Evolutionary conservation across 2,329 filamentous ascomycete genomes (phyloP), one percentile per base, ranked within the genome.

Genomic region (Alternaria alternata): DNA sequence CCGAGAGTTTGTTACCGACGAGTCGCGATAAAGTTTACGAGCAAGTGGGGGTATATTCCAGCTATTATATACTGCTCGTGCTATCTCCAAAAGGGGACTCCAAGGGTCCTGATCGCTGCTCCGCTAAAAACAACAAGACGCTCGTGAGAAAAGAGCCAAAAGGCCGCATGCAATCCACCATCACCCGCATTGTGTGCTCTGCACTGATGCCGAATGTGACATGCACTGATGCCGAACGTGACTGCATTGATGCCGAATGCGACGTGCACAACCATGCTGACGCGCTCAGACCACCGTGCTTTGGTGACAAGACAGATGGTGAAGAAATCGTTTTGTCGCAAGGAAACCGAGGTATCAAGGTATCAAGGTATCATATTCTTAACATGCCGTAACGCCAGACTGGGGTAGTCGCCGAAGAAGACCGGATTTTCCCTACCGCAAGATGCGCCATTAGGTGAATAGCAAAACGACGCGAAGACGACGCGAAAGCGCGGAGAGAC

Each of bases 1-100:
- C 46, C 46, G 46, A 38, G 30, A 38, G 14, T 7, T 24, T 36
- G 20, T 24, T 36, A n/a, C 20, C 20, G 20, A 38, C 12, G 30
- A 16, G 46, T 49, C 34, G 46, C 32, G 28, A 53, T 18, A 58
- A 28, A 49, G 53, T 18, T 48, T 52, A 47, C 46, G 59, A 51
- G 54, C 48, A 49, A 61, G 57, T 52, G 48, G 48, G 57, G 56
- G 58, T 66, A 67, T 65, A 65, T 61, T 64, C 54, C 62, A 62
- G 46, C 51, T 69, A 67, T 63, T 70, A 69, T 71, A 62, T 70
- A 65, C 57, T 66, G 54, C 57, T 51, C 39, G 18, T 54, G 56
- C 49, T 60, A 56, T 68, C 52, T 62, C 48, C 14, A 43, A 42
- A 54, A 36, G 20, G 49, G 39, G 36, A 48, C 43, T 32, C 41